phyloP scores from a whole-genome alignment of 139 green algal genomes.

The Deuterostichococcus epilithicus region DNA sequence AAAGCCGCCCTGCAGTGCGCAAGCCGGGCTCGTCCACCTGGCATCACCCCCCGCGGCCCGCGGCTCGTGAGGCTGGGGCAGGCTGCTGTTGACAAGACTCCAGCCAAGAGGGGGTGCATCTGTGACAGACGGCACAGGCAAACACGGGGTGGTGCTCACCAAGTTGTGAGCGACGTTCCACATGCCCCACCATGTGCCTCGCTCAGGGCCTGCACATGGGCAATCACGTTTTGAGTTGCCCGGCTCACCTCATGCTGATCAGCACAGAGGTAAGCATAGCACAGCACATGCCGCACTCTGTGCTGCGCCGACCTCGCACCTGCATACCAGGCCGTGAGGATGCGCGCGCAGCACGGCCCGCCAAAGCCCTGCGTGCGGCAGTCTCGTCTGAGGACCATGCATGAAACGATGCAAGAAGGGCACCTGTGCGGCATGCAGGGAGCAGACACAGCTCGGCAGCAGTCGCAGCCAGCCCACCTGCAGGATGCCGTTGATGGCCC shows the following conservation, averaged over 20 bases:
- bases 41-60: no score
- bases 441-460: no score
- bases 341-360: conserved; percentile 81
- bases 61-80: no score
- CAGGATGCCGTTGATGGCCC: conserved; percentile 78
- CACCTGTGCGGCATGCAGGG: no score
- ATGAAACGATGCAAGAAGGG: no score
- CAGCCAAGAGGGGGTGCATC: not conserved
- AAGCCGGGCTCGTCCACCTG: no score
- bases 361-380: conserved; percentile 67
- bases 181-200: conserved; percentile 64
- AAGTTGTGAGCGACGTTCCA: conserved; percentile 88
- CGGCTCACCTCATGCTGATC: no score
- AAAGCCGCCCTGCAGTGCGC: no score
- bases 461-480: conserved; percentile 37
- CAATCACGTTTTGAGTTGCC: no score
- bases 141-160: not conserved
- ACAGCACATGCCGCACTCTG: conserved; percentile 71
- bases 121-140: no score
- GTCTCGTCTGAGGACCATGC: not conserved
- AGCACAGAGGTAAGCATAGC: no score
- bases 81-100: not conserved
- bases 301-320: conserved; percentile 35
- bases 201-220: conserved; percentile 27
- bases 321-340: conserved; percentile 89